Conservation (phyloP, 306 rosid genomes). For the Spatholobus suberectus region DNA sequence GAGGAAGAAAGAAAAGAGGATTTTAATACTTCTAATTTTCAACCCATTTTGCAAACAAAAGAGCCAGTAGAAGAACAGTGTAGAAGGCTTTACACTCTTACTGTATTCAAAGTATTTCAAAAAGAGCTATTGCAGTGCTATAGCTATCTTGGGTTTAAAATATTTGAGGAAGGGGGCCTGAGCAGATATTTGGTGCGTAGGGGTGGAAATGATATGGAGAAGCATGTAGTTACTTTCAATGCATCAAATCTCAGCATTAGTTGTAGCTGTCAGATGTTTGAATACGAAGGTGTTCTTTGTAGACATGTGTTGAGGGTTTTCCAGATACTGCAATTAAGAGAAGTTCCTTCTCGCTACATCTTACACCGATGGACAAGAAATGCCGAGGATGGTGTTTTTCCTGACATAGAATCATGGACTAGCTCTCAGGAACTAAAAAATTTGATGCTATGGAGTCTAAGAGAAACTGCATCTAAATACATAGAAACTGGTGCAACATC, state of each 20-base stretch:
- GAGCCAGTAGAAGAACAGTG: constrained; percentile 93
- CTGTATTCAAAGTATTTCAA: constrained; percentile 82
- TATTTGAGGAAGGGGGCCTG: constrained; percentile 67
- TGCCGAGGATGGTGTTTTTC: constrained; percentile 83
- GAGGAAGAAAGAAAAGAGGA: constrained; percentile 91
- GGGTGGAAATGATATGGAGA: constrained; percentile 79
- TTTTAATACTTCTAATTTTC: constrained; percentile 75
- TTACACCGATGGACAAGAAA: constrained; percentile 91
- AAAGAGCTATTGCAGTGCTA: constrained; percentile 90
- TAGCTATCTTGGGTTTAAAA: constrained; percentile 88
- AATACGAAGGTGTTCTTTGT: constrained; percentile 90
- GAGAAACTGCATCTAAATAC: constrained; percentile 92
- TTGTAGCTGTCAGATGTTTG: constrained; percentile 97
- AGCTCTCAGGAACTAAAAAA: constrained; percentile 76
- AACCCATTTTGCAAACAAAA: constrained; percentile 88
- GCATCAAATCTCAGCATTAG: constrained; percentile 60
- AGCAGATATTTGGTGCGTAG: constrained; percentile 84
- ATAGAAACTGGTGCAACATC: constrained; percentile 89
- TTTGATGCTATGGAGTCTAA: constrained; percentile 93
- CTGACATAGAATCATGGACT: constrained; percentile 69
- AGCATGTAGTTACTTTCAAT: constrained; percentile 67
- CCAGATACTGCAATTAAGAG: constrained; percentile 83
- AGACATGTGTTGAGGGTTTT: constrained; percentile 86
- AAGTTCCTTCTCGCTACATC: constrained; percentile 84
- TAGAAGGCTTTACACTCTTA: constrained; percentile 81